Evolutionary conservation across 306 rosid species (phyloP).

Genomic region (Trifolium subterraneum): DNA sequence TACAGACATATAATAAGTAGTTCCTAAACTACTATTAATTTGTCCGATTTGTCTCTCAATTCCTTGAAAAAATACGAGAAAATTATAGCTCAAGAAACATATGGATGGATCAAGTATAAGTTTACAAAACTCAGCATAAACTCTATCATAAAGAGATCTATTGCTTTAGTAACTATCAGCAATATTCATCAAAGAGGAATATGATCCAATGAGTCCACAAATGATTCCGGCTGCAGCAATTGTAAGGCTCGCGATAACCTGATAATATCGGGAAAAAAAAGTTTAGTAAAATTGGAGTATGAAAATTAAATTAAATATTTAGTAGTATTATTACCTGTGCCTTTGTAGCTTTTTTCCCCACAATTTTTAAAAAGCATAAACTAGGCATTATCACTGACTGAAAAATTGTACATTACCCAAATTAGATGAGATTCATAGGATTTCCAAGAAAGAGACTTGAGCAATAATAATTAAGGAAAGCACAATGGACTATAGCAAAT

Average conservation of each 20-base stretch:
- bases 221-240: conserved; percentile 27
- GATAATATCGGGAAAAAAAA: not conserved
- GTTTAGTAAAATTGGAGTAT: not conserved
- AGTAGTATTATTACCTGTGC: conserved; percentile 51
- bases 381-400: conserved; percentile 78
- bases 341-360: conserved; percentile 65
- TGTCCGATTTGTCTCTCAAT: too few relatives aligned
- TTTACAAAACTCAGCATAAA: not conserved
- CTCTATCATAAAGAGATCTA: not conserved
- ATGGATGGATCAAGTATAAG: too few relatives aligned
- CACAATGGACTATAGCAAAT: too few relatives aligned
- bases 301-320: not conserved
- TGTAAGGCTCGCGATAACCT: conserved; percentile 11
- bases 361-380: conserved; percentile 73
- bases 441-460: conserved; percentile 9
- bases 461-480: not conserved
- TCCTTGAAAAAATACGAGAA: too few relatives aligned
- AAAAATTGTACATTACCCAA: conserved; percentile 30
- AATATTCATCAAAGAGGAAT: conserved; percentile 21
- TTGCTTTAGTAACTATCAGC: conserved; percentile 20
- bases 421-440: conserved; percentile 29
- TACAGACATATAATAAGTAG: too few relatives aligned
- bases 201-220: conserved; percentile 33
- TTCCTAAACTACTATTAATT: too few relatives aligned
- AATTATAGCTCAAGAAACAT: too few relatives aligned